Evolutionary conservation across 768 basidiomycete species (phyloP), one percentile per base, ranked within the genome.

Genomic region (Trametes meyenii): DNA sequence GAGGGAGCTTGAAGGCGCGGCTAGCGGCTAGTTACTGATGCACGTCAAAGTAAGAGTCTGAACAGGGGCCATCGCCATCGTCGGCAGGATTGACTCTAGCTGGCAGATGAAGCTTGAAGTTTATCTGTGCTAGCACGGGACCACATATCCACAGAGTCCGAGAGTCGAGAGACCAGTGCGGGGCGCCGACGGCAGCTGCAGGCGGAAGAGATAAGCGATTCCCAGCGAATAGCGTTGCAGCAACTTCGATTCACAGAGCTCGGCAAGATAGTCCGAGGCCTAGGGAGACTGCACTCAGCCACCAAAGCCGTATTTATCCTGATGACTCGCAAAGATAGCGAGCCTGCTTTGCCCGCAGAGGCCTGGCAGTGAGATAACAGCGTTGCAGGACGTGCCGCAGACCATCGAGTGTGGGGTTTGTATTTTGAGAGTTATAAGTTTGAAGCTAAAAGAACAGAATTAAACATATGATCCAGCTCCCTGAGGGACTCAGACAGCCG

Each of bases 181-280:
- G 48, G 26, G 16, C 48, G 17, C 48, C 48, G 48, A 33, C 48
- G 48, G 48, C 48, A 50, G 26, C 48, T 26, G 48, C 48, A 50
- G 26, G 14, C 5, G 29, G 29, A 8, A 14, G 12, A 48, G 46
- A 48, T 48, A 48, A 48, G 24, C 46, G 23, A 5, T 21, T 11
- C 26, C 14, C 33, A 5, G 16, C n/a, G 13, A 29, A n/a, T 42
- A 2, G 14, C n/a, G 40, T 12, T 12, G n/a, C 40, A 42, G 40
- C 40, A 12, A 13, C 14, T 5, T 4, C 40, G 40, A 42, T 42
- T 14, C 13, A n/a, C n/a, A 42, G 40, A 42, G 40, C 40, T 14
- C 40, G 40, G 40, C 40, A 42, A 42, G n/a, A 42, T 33, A 33
- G 29, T 33, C 29, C 8, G 29, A n/a, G n/a, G n/a, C n/a, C n/a